Conservation (phyloP, 352 stramenopile species). For the Phytophthora megakarya region DNA sequence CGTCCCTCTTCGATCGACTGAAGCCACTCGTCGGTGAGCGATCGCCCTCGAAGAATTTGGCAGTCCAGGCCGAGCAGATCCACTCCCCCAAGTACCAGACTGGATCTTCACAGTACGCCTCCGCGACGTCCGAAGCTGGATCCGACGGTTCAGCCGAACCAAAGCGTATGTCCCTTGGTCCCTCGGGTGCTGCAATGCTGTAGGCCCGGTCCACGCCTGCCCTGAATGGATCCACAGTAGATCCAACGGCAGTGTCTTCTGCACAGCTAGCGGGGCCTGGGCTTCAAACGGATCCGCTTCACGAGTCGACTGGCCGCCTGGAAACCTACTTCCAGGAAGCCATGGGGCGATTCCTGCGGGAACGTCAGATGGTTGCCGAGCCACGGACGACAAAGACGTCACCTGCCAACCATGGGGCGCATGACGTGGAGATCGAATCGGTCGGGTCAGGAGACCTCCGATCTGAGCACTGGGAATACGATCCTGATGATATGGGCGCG, state of each 20-base stretch:
- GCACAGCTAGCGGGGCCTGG: no score
- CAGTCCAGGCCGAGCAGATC: background rate
- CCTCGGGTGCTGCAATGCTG: no score
- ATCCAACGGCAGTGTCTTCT: no score
- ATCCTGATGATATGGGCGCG: no score
- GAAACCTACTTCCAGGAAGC: slow-evolving; percentile 1
- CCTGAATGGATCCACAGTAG: no score
- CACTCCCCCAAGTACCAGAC: background rate
- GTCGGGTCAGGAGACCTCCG: background rate
- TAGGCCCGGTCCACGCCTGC: no score
- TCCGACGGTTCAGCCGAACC: background rate
- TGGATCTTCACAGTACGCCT: background rate
- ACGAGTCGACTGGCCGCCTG: background rate
- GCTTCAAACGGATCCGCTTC: no score
- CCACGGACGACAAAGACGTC: no score
- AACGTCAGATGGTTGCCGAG: background rate
- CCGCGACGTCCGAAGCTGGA: no score
- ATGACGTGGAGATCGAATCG: slow-evolving; percentile 1
- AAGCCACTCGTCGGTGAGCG: background rate
- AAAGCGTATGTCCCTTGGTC: background rate
- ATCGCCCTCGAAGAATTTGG: background rate
- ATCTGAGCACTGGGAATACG: background rate
- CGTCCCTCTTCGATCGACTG: background rate
- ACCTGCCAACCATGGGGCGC: background rate
- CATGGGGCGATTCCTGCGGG: slow-evolving; percentile 2